phyloP scores from a whole-genome alignment of 305 asterid species.

The Fraxinus floribunda region DNA sequence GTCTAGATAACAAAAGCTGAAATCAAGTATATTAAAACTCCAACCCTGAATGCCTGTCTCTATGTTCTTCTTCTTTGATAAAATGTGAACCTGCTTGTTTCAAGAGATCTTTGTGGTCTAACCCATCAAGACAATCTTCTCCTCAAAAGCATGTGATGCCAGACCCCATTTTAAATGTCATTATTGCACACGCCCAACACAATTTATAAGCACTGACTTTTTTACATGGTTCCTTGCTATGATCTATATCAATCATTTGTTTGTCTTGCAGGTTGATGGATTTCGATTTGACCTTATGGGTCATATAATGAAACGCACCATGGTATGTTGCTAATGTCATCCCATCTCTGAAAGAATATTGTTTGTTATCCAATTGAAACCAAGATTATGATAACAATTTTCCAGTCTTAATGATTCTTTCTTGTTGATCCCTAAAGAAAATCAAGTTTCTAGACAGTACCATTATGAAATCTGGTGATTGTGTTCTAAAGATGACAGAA shows the following conservation, averaged over 20 bases:
- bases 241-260: conserved; percentile 25
- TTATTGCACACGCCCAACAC: neutral
- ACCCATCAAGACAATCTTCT: neutral
- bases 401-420: neutral
- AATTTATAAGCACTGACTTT: conserved; percentile 17
- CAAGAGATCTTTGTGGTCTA: neutral
- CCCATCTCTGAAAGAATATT: conserved; percentile 1
- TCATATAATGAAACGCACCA: conserved; percentile 84
- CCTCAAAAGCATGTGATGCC: neutral
- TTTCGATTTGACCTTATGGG: conserved; percentile 99
- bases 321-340: conserved; percentile 55
- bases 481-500: neutral
- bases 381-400: neutral
- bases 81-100: neutral
- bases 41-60: neutral
- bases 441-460: neutral
- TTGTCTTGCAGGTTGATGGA: conserved; percentile 82
- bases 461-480: neutral
- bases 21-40: neutral
- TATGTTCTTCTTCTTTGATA: neutral
- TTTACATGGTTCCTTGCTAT: conserved; percentile 8
- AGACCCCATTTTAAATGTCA: neutral
- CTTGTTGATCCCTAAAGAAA: conserved; percentile 3
- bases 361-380: neutral
- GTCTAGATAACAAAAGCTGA: neutral